Percentiles rank a stretch among this genome's conserved stretches.
These are phyloP conservation scores for Hemisphaericaspora subhashii DNA, from an alignment of 1,139 yeast species.

Conservation along the genomic window DNA sequence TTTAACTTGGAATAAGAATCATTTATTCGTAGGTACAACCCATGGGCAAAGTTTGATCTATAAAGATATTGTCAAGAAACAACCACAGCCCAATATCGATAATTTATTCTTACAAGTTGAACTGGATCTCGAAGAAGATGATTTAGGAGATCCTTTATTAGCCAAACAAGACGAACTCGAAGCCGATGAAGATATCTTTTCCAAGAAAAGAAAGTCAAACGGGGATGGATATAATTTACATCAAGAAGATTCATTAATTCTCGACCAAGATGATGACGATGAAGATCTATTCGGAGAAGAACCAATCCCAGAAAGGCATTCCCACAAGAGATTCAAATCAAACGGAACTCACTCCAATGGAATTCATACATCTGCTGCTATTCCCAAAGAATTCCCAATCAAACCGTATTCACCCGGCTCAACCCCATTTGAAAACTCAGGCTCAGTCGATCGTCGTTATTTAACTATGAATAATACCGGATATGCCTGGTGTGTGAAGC, in stretches of 20 bases:
- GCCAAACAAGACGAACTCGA: slow-evolving; percentile 19
- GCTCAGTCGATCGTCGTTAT: slow-evolving; percentile 57
- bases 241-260: slow-evolving; percentile 36
- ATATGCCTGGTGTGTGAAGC: slow-evolving; percentile 75
- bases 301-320: slow-evolving; percentile 15
- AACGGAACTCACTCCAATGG: slow-evolving; percentile 18
- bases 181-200: slow-evolving; percentile 9
- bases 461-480: slow-evolving; percentile 81
- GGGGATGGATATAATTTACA: slow-evolving; percentile 18
- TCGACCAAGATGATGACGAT: slow-evolving; percentile 35
- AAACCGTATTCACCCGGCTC: slow-evolving; percentile 72
- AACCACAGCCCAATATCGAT: slow-evolving; percentile 16
- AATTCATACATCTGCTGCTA: slow-evolving; percentile 6
- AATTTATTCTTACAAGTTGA: slow-evolving; percentile 30
- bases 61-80: slow-evolving; percentile 24
- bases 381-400: slow-evolving; percentile 8
- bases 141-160: slow-evolving; percentile 22
- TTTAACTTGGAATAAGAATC: slow-evolving; percentile 14
- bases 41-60: slow-evolving; percentile 50
- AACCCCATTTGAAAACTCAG: slow-evolving; percentile 56
- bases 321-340: slow-evolving; percentile 20
- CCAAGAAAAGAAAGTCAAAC: slow-evolving; percentile 9
- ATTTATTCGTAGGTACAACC: slow-evolving; percentile 51
- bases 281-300: slow-evolving; percentile 15
- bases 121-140: slow-evolving; percentile 19